Conservation (phyloP, 2,329 filamentous ascomycete genomes). For the Ophiostoma populinum region DNA sequence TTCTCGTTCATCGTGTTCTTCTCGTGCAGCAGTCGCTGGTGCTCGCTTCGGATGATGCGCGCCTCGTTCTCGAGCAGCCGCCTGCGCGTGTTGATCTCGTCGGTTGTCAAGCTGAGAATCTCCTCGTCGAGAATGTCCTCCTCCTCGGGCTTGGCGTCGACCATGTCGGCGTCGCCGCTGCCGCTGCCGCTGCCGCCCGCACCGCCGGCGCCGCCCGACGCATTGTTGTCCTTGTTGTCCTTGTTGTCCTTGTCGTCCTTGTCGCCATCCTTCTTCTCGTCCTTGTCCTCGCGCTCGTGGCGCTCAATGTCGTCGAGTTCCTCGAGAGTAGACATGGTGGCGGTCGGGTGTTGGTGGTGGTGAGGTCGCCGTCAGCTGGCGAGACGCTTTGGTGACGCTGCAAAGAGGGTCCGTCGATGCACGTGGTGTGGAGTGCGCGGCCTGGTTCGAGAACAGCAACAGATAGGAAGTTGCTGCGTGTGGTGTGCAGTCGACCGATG, state of each 20-base stretch:
- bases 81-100: constrained; percentile 82
- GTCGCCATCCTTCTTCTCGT: constrained; percentile 18
- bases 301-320: constrained; percentile 81
- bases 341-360: not conserved
- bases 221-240: constrained; percentile 43
- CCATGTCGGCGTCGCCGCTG: constrained; percentile 76
- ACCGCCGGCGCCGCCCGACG: constrained; percentile 19
- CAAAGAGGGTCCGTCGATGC: not conserved
- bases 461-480: not conserved
- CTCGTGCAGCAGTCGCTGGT: constrained; percentile 83
- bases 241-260: constrained; percentile 16
- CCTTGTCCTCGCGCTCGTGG: constrained; percentile 52
- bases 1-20: constrained; percentile 94
- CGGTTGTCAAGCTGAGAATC: constrained; percentile 80
- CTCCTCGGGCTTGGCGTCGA: constrained; percentile 57
- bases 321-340: constrained; percentile 72
- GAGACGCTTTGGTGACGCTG: not conserved
- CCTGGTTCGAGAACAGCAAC: not conserved
- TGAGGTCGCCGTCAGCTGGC: not conserved
- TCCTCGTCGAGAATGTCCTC: constrained; percentile 83
- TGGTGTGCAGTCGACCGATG: constrained; percentile 1
- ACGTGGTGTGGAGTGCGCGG: not conserved
- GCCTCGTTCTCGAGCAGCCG: constrained; percentile 93
- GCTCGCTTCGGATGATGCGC: constrained; percentile 97
- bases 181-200: constrained; percentile 31